These are phyloP conservation scores for Colletotrichum sojae DNA, from an alignment of 2,329 filamentous ascomycete species.

Conservation along the genomic window DNA sequence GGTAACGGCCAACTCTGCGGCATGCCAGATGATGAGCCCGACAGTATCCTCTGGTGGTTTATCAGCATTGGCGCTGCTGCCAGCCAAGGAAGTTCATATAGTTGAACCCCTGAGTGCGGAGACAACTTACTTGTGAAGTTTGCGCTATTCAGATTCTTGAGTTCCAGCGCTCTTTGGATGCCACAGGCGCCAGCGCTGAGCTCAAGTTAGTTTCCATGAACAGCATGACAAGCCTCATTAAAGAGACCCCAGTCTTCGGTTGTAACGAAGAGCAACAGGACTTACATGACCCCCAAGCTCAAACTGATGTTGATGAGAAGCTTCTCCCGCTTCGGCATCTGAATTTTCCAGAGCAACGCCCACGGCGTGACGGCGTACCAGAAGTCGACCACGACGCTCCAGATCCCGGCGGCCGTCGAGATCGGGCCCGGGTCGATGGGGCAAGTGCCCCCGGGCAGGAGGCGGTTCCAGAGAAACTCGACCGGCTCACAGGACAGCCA, in stretches of 20 bases:
- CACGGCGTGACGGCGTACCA: slow-evolving; percentile 59
- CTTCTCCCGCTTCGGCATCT: slow-evolving; percentile 62
- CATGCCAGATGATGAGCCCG: slow-evolving; percentile 54
- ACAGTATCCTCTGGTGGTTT: slow-evolving; percentile 52
- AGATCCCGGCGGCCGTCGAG: slow-evolving; percentile 30
- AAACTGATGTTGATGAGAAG: slow-evolving; percentile 58
- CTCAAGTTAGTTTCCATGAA: background rate
- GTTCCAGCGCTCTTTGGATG: slow-evolving; percentile 47
- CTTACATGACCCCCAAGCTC: slow-evolving; percentile 57
- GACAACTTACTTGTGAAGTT: slow-evolving; percentile 41
- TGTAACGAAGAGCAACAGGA: background rate
- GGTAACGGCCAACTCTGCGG: slow-evolving; percentile 55
- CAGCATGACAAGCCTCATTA: no score
- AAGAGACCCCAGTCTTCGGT: no score
- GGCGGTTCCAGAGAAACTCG: slow-evolving; percentile 35
- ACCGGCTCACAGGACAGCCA: slow-evolving; percentile 37
- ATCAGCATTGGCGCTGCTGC: background rate
- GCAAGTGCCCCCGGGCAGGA: slow-evolving; percentile 27
- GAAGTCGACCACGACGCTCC: slow-evolving; percentile 52
- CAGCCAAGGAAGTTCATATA: no score
- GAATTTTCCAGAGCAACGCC: slow-evolving; percentile 59
- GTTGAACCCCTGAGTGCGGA: background rate
- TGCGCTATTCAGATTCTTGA: slow-evolving; percentile 47
- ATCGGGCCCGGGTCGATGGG: slow-evolving; percentile 35
- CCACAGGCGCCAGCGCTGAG: slow-evolving; percentile 47